phyloP scores from a whole-genome alignment of 257 asterid genomes.

The Petrea volubilis region DNA sequence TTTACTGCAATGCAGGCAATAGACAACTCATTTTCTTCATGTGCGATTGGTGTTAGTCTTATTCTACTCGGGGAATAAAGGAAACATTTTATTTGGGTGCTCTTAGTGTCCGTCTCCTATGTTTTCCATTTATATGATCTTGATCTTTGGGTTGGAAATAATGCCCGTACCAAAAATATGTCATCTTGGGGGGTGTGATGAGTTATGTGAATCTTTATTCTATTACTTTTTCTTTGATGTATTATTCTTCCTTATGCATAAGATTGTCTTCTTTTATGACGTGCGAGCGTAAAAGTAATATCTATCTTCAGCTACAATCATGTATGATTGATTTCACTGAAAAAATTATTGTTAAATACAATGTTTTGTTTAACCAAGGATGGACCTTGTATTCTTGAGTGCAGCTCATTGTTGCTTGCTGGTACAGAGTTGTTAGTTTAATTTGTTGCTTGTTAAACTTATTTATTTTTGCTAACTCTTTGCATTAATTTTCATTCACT shows the following conservation, averaged over 20 bases:
- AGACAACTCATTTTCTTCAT: not conserved
- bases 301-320: not conserved
- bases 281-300: not conserved
- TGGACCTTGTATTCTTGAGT: not conserved
- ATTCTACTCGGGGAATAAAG: not conserved
- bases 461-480: not conserved
- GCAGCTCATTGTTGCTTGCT: constrained; percentile 5
- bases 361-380: not conserved
- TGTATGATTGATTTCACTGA: not conserved
- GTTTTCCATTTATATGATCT: not conserved
- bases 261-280: not conserved
- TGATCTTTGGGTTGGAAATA: not conserved
- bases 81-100: not conserved
- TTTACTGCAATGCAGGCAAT: not conserved
- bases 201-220: not conserved
- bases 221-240: not conserved
- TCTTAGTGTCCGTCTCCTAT: not conserved
- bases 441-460: not conserved
- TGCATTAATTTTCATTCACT: not conserved
- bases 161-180: not conserved
- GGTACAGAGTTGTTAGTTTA: not conserved
- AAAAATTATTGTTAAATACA: not conserved
- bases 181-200: not conserved
- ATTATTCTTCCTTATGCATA: not conserved
- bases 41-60: not conserved